Evolutionary conservation across 2,329 filamentous ascomycete species (phyloP), one percentile per base, ranked within the genome.

Genomic region (Phialocephala subalpina): DNA sequence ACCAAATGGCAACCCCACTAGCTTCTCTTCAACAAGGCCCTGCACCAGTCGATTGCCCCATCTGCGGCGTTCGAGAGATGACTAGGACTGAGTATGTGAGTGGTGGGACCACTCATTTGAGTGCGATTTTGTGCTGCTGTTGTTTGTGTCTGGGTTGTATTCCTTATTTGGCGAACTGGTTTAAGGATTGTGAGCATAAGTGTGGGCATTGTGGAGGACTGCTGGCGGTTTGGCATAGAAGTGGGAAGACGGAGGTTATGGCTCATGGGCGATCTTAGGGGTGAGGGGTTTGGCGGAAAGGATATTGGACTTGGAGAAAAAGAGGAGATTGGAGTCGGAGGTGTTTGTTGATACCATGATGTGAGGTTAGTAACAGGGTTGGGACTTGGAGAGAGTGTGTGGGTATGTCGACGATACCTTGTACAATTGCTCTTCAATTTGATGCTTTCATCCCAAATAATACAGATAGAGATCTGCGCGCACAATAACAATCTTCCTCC

Each of bases 181-280:
- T 79, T 67, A 82, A 82, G 72, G 79, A 82, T 55, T 78, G 79
- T n/a, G 74, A 80, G 73, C 80, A 82, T 70, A 80, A 79, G 68
- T 82, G 80, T 61, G 78, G 79, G 2, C 73, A 76, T 18, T 82
- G 80, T 66, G 79, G 79, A 22, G 75, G 77, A 1, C 58, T 80
- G 59, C 74, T 82, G 18, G 80, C 79, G 0, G 78, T 79, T 0
- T 81, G 79, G 79, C 79, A 81, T 72, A 73, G 80, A 1, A 79
- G 76, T 69, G 80, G 80, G 12, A 77, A 75, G 42, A 79, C 78
- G 0, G 79, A 81, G 69, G 78, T 81, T 45, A 36, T 64, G 22
- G 70, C 62, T 29, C 60, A 33, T 33, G 9, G 4, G 29, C 29
- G 9, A 33, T 33, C 29, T 33, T 33, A 33, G 9, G 29, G 29